Evolutionary conservation across 2,329 filamentous ascomycete genomes (phyloP).

Genomic region (Calonectria pauciramosa): DNA sequence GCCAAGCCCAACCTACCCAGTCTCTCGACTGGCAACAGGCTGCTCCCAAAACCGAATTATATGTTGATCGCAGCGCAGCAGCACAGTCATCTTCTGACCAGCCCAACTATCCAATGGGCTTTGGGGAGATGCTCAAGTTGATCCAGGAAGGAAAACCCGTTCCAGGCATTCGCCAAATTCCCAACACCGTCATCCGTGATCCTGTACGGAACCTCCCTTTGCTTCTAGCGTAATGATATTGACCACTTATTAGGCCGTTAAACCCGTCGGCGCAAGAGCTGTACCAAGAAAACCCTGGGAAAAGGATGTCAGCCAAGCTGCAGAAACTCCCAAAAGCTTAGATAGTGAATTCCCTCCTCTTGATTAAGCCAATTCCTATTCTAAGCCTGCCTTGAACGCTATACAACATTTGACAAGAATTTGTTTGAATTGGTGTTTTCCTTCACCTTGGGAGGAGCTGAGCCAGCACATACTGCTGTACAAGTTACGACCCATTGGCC

Average conservation of each 20-base stretch:
- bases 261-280: constrained; percentile 61
- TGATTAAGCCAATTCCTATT: constrained; percentile 28
- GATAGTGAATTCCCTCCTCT: constrained; percentile 54
- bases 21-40: constrained; percentile 62
- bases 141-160: constrained; percentile 87
- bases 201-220: constrained; percentile 64
- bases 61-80: constrained; percentile 55
- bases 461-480: neutral
- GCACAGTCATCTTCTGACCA: constrained; percentile 51
- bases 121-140: constrained; percentile 87
- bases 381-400: constrained; percentile 8
- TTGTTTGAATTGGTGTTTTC: constrained; percentile 20
- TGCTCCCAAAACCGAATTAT: constrained; percentile 63
- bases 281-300: constrained; percentile 83
- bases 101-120: constrained; percentile 84
- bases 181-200: constrained; percentile 80
- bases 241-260: constrained; percentile 55
- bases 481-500: neutral
- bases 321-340: constrained; percentile 43
- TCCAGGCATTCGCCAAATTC: constrained; percentile 89
- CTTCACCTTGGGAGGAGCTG: constrained; percentile 26
- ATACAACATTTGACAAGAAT: neutral
- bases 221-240: neutral
- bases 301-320: constrained; percentile 57
- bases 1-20: constrained; percentile 18